phyloP scores from a whole-genome alignment of 2,329 filamentous ascomycete species.

The Elsinoe ampelina region DNA sequence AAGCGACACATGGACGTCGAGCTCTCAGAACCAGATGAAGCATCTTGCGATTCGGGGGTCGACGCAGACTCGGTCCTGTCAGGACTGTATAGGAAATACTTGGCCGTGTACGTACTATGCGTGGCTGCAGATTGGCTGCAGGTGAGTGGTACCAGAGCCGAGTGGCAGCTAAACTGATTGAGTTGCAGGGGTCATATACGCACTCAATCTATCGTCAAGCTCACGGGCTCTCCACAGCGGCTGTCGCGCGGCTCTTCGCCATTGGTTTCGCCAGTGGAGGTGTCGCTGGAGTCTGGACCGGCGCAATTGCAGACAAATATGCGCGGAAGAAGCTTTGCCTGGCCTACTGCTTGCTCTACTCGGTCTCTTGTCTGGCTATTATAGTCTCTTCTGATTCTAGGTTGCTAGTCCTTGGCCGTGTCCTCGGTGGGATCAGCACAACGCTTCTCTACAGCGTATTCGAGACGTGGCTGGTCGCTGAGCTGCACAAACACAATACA shows the following conservation, averaged over 20 bases:
- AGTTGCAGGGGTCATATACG: slow-evolving; percentile 35
- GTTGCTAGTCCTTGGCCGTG: slow-evolving; percentile 44
- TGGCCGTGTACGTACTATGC: slow-evolving; percentile 36
- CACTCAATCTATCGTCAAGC: slow-evolving; percentile 46
- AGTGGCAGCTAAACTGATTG: background rate
- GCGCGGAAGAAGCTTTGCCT: slow-evolving; percentile 47
- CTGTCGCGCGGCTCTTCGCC: slow-evolving; percentile 38
- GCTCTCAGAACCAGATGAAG: slow-evolving; percentile 17
- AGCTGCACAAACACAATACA: slow-evolving; percentile 41
- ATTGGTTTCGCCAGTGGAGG: slow-evolving; percentile 43
- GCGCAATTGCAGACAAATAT: slow-evolving; percentile 40
- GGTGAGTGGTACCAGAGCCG: slow-evolving; percentile 21
- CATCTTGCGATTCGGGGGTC: background rate
- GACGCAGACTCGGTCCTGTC: background rate
- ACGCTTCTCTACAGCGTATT: slow-evolving; percentile 51
- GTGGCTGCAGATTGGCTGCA: slow-evolving; percentile 42
- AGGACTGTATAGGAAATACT: background rate
- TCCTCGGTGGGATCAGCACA: slow-evolving; percentile 47
- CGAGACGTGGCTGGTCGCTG: slow-evolving; percentile 53
- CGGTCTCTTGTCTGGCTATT: slow-evolving; percentile 45
- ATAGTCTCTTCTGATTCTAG: slow-evolving; percentile 35
- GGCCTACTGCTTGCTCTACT: slow-evolving; percentile 46
- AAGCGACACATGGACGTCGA: slow-evolving; percentile 12
- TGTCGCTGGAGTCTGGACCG: slow-evolving; percentile 40
- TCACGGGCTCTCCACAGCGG: slow-evolving; percentile 36